Base-by-base conservation (phyloP, 78 protist species). In the Speleostelium caveatum region DNA sequence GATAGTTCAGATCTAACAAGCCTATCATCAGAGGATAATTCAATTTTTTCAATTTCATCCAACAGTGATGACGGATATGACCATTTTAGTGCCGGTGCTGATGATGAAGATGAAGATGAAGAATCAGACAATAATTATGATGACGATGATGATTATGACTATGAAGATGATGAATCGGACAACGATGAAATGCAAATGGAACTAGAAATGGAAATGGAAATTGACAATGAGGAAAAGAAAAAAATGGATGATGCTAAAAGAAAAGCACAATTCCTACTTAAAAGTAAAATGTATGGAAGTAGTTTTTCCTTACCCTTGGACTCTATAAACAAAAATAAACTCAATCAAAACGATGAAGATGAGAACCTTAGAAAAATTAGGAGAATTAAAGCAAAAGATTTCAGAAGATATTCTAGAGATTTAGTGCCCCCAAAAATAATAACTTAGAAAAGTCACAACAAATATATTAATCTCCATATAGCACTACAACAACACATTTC, bases 351-450 rank as follows among this genome's bases (percentile, higher is more conserved):
- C 53, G 6, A 45, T 6, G 6, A 45, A 45, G 6, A 45, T 6
- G 6, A 14, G n/a, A 14, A 6, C 6, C 10, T 14, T 14, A 14
- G 53, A 45, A 45, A 45, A 10, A 45, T 14, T 45, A 14, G 10
- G 10, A 45, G 6, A 6, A 14, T 10, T 45, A 14, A 6, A 36
- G 32, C 26, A 36, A 33, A 16, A 41, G 75, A 69, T 49, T 22
- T 49, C 24, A 39, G 75, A 45, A 39, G 75, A 69, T 69, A 69
- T 49, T 69, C 75, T 14, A 69, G 75, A 45, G 75, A 69, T 69
- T 69, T 69, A 69, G 45, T 69, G 12, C 75, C 75, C 16, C 21
- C 75, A 0, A 39, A 69, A 24, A 69, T 69, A 10, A 45, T 10
- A 45, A 45, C n/a, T n/a, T n/a, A n/a, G n/a, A n/a, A n/a, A n/a